Percentiles rank a stretch among this genome's conserved stretches.
Conservation (phyloP, 2,329 filamentous ascomycete species). For the Beauveria varroae region DNA sequence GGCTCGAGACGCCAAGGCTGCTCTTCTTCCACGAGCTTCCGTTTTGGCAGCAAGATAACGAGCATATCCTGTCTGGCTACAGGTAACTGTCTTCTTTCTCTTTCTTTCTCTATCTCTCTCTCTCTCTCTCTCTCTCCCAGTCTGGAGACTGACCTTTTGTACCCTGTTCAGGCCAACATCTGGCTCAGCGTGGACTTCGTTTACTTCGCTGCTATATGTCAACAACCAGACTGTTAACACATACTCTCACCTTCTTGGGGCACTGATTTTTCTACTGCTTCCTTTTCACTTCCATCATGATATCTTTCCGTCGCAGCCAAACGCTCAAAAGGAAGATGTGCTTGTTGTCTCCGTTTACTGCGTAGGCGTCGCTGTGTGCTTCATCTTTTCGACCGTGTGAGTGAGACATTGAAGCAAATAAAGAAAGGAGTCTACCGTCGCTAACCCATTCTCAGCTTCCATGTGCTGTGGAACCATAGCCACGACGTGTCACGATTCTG, state of each 20-base stretch:
- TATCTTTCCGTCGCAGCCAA: not conserved
- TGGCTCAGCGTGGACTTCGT: conserved; percentile 5
- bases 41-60: conserved; percentile 8
- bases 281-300: conserved; percentile 10
- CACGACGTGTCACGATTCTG: not conserved
- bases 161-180: conserved; percentile 6
- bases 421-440: not conserved
- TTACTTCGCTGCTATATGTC: conserved; percentile 11
- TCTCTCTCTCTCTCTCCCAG: too few relatives aligned
- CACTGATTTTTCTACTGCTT: conserved; percentile 6
- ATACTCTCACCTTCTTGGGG: conserved; percentile 12
- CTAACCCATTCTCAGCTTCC: not conserved
- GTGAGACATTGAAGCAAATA: not conserved
- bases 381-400: conserved; percentile 15
- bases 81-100: too few relatives aligned
- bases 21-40: conserved; percentile 9
- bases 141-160: not conserved
- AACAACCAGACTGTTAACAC: conserved; percentile 13
- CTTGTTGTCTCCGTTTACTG: conserved; percentile 14
- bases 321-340: conserved; percentile 3
- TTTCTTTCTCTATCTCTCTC: too few relatives aligned
- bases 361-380: conserved; percentile 15
- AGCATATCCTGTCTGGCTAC: conserved; percentile 11
- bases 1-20: conserved; percentile 5
- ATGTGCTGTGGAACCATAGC: conserved; percentile 7